Base-by-base conservation (phyloP, 306 rosid genomes). In the Cucurbita maxima region DNA sequence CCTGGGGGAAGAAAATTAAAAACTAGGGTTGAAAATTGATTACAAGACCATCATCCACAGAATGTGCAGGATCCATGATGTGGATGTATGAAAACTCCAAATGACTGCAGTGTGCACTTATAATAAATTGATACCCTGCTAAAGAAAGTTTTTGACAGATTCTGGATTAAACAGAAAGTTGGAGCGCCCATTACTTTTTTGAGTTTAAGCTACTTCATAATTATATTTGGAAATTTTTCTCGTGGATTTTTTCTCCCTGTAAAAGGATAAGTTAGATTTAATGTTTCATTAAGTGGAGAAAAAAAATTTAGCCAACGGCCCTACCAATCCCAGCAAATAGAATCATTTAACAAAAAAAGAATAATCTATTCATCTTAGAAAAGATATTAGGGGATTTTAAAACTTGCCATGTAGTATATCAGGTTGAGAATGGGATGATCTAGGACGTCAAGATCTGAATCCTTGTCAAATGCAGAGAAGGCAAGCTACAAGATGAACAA, bases 341-440 rank as follows among this genome's bases (percentile, higher is more conserved):
- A 63, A 63, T 18, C 34, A 18, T 41, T 10, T 43, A 74, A 30
- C 43, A 22, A 74, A 62, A 30, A 60, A 37, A 5, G 36, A 8
- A 53, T 12, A 50, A 19, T 38, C 11, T 18, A 56, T 34, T 50
- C 53, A 11, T 44, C 8, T n/a, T 16, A 8, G 20, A 57, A 56
- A 34, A 53, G 34, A 70, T 2, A 34, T 48, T 51, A 70, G 16
- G 48, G 57, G 57, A 47, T 2, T 18, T 30, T 14, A 61, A 77
- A 76, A 82, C 90, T 85, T 82, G 80, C 96, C 89, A 84, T 58
- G 81, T 87, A 90, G 69, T 88, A 90, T 3, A 77, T 53, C n/a
- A 90, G 78, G 79, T 87, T 90, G 51, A 90, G 84, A 53, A 82
- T 63, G 48, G 96, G 92, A 81, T 85, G 89, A 55, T 80, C 55